Percentiles rank a stretch among this genome's conserved stretches.
phyloP scores from a whole-genome alignment of 805 yeast species.

The Cyberlindnera subsufficiens region DNA sequence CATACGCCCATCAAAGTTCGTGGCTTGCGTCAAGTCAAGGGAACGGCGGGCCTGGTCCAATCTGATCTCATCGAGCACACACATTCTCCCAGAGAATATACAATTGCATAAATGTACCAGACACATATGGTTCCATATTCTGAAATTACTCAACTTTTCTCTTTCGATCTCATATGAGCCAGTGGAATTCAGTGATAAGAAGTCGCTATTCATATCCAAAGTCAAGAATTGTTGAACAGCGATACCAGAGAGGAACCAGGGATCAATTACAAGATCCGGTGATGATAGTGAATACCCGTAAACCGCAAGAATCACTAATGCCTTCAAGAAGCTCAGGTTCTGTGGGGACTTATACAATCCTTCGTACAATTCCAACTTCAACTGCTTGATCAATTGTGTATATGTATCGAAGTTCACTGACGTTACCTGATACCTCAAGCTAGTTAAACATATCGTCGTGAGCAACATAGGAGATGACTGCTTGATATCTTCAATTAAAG shows the following conservation, averaged over 20 bases:
- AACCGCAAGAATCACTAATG: slow-evolving; percentile 57
- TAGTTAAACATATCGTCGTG: slow-evolving; percentile 58
- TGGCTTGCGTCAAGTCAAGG: slow-evolving; percentile 50
- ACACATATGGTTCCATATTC: slow-evolving; percentile 69
- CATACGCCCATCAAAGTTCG: slow-evolving; percentile 80
- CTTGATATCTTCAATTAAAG: slow-evolving; percentile 43
- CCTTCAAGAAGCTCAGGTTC: slow-evolving; percentile 59
- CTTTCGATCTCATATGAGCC: slow-evolving; percentile 24
- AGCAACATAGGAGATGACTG: slow-evolving; percentile 53
- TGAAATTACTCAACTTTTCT: slow-evolving; percentile 38
- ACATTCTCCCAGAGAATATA: slow-evolving; percentile 58
- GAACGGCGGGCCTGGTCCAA: slow-evolving; percentile 54
- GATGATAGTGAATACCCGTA: slow-evolving; percentile 59
- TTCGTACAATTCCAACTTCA: slow-evolving; percentile 21
- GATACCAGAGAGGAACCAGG: slow-evolving; percentile 62
- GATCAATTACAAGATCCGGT: slow-evolving; percentile 49
- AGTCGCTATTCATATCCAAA: slow-evolving; percentile 31
- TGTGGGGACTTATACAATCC: slow-evolving; percentile 40
- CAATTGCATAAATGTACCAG: slow-evolving; percentile 64
- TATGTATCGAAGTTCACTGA: slow-evolving; percentile 23
- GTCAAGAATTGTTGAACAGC: slow-evolving; percentile 61
- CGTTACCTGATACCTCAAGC: slow-evolving; percentile 41
- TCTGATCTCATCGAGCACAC: slow-evolving; percentile 54
- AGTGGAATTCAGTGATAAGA: slow-evolving; percentile 5
- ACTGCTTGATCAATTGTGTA: slow-evolving; percentile 32